A percentile compares a stretch with the other conserved stretches of the same genome.
phyloP scores from a whole-genome alignment of 1,284 basidiomycete genomes.

The Sanghuangporus weigelae region DNA sequence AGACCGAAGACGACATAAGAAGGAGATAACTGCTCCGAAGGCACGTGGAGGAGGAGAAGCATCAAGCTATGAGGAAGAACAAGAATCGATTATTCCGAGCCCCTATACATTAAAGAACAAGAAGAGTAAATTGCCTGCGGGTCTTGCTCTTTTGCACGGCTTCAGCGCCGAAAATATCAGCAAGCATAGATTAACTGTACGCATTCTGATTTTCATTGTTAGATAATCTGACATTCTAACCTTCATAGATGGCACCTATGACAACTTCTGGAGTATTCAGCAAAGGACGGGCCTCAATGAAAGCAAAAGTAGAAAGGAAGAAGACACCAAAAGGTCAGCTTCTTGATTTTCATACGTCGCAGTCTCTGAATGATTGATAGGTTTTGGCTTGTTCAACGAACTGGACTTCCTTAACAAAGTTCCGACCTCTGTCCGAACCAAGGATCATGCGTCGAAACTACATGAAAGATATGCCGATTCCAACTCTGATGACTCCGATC shows the following conservation, averaged over 20 bases:
- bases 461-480: not conserved
- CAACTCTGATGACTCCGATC: not conserved
- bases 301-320: conserved; percentile 28
- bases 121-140: conserved; percentile 36
- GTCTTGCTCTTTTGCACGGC: conserved; percentile 68
- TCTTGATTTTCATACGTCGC: not conserved
- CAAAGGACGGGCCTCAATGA: conserved; percentile 63
- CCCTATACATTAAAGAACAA: conserved; percentile 22
- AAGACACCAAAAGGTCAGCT: not conserved
- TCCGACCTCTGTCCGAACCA: not conserved
- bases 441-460: not conserved
- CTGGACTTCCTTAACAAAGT: conserved; percentile 40
- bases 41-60: conserved; percentile 4
- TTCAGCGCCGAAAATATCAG: conserved; percentile 68
- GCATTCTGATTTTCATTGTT: conserved; percentile 18
- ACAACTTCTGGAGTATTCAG: conserved; percentile 56
- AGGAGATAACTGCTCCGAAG: conserved; percentile 41
- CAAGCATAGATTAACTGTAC: conserved; percentile 64
- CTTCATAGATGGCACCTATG: conserved; percentile 25
- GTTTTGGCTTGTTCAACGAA: conserved; percentile 42
- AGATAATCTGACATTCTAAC: conserved; percentile 18
- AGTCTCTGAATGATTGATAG: conserved; percentile 5
- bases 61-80: conserved; percentile 9
- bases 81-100: conserved; percentile 7
- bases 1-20: conserved; percentile 48